A percentile compares a stretch with the other conserved stretches of the same genome.
Evolutionary conservation across 805 yeast genomes (phyloP).

Genomic region (Sungouiozyma ichnusensis): DNA sequence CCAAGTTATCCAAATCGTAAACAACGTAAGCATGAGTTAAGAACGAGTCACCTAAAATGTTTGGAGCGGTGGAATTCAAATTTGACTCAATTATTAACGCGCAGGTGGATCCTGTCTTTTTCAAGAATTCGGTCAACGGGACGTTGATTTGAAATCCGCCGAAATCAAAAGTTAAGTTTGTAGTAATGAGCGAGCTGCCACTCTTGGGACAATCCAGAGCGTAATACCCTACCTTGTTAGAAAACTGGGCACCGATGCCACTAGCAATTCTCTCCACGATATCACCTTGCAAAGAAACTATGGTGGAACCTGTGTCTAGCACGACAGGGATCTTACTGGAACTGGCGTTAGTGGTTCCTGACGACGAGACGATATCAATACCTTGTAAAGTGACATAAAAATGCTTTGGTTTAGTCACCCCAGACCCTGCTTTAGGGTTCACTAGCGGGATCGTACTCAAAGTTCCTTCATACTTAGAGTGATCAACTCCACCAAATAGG

Average conservation of each 20-base stretch:
- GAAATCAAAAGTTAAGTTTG: conserved; percentile 40
- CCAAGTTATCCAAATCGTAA: conserved; percentile 41
- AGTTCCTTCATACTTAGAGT: conserved; percentile 29
- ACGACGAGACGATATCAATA: conserved; percentile 10
- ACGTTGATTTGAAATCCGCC: conserved; percentile 51
- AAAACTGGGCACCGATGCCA: conserved; percentile 36
- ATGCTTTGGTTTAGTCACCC: conserved; percentile 15
- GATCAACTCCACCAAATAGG: conserved; percentile 34
- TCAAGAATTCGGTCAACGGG: conserved; percentile 33
- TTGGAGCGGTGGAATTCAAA: conserved; percentile 7
- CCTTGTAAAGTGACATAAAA: conserved; percentile 29
- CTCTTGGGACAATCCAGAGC: conserved; percentile 31
- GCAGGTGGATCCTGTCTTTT: conserved; percentile 26
- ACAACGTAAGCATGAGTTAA: conserved; percentile 47
- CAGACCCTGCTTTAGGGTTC: conserved; percentile 8
- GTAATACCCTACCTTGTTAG: conserved; percentile 35
- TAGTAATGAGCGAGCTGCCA: conserved; percentile 26
- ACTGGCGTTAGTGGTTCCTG: conserved; percentile 14
- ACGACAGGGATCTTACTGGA: conserved; percentile 30
- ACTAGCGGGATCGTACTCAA: conserved; percentile 28
- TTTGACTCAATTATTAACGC: conserved; percentile 33
- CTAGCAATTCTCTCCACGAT: conserved; percentile 30
- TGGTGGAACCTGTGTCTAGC: conserved; percentile 36
- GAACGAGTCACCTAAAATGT: conserved; percentile 50
- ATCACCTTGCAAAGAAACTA: conserved; percentile 35